Evolutionary conservation across 345 rosid species (phyloP), one percentile per base, ranked within the genome.

Genomic region (Bruguiera sexangula): DNA sequence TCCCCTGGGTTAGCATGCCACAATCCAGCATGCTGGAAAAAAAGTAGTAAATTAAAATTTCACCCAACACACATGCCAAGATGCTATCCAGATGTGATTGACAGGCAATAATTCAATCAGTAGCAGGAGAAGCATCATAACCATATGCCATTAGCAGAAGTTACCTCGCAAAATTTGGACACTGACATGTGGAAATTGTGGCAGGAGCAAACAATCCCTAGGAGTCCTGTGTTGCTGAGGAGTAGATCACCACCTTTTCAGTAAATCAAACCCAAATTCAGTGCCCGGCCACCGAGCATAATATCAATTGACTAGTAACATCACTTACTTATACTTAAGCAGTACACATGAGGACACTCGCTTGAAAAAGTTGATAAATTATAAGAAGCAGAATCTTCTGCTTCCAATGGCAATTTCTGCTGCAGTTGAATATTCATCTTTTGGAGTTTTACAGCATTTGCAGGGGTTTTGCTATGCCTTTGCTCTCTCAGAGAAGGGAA

Each of bases 91-190:
- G 60, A 26, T 56, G 60, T n/a, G 22, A 16, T 20, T 37, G 57
- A 63, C 29, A 59, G 60, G 31, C 30, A 67, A 22, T 18, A 27
- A 48, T 50, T 18, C 57, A 20, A 34, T 64, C 65, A 6, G 30
- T 37, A 48, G 60, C 11, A 19, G 24, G 10, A 55, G 6, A 39
- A 67, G 51, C 54, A 62, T 30, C 31, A 53, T 62, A 74, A 6
- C 15, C 32, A 29, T 59, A 39, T 59, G 19, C 26, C 2, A 43
- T 31, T 69, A 36, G 60, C 22, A 67, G 39, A 75, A 77, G 46
- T 64, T 82, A 85, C 89, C 87, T 85, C 80, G 51, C 84, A 83
- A 75, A 85, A 85, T 59, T 70, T 78, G 8, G 87, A 77, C 54
- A 82, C 82, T 43, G 89, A 85, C 75, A 79, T 80, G 70, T 82